phyloP scores from a whole-genome alignment of 1,139 yeast genomes.

The Candida dubliniensis region DNA sequence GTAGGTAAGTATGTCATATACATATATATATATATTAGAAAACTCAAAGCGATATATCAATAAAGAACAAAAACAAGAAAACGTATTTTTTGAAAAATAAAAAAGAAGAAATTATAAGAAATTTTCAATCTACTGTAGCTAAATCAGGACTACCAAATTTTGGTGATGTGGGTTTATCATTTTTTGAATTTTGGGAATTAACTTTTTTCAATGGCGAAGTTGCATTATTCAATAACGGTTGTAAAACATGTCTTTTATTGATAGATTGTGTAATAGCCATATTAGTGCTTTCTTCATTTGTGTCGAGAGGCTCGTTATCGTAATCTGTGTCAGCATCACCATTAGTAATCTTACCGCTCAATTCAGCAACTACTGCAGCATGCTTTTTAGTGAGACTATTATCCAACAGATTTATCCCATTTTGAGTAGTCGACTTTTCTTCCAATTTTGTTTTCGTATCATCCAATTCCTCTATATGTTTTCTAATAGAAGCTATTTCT shows the following conservation, averaged over 20 bases:
- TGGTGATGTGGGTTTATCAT: not conserved
- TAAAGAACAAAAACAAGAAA: not conserved
- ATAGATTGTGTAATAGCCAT: not conserved
- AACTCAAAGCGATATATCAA: not conserved
- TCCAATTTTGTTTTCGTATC: not conserved
- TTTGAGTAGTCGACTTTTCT: not conserved
- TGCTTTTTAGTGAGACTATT: not conserved
- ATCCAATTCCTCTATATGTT: not conserved
- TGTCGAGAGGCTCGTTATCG: not conserved
- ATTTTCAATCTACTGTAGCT: not conserved
- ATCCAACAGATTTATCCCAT: not conserved
- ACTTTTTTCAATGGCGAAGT: constrained; percentile 3
- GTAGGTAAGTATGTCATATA: not conserved
- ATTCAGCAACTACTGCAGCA: not conserved
- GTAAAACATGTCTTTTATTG: not conserved
- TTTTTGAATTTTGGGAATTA: not conserved
- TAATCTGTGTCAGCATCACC: not conserved
- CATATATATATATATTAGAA: not conserved
- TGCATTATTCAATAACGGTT: not conserved
- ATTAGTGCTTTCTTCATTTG: not conserved
- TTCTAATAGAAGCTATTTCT: not conserved
- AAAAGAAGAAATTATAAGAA: not conserved
- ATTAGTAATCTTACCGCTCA: not conserved
- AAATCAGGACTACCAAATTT: not conserved
- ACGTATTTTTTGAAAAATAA: not conserved